These are phyloP conservation scores for Clonostachys solani DNA, from an alignment of 2,329 filamentous ascomycete species.

Conservation along the genomic window DNA sequence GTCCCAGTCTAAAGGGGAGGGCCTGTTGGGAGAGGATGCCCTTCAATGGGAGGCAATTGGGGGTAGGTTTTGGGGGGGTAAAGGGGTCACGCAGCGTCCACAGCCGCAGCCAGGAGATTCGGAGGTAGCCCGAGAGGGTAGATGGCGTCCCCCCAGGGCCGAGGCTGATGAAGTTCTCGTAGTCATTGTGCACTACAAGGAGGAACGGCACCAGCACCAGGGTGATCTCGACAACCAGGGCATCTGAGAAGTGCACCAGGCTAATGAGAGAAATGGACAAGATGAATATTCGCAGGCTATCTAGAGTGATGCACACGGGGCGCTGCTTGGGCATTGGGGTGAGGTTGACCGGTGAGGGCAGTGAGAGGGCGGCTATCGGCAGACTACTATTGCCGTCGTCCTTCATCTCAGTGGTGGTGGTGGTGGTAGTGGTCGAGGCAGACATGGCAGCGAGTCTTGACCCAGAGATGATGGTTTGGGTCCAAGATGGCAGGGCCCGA, in stretches of 20 bases:
- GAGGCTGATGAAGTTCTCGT: slow-evolving; percentile 69
- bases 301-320: slow-evolving; percentile 48
- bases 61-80: slow-evolving; percentile 46
- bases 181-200: slow-evolving; percentile 63
- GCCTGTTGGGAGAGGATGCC: slow-evolving; percentile 52
- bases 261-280: slow-evolving; percentile 40
- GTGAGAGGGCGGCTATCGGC: no score
- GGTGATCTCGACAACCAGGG: slow-evolving; percentile 41
- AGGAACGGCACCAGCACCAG: slow-evolving; percentile 43
- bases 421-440: background rate
- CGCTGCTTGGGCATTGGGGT: slow-evolving; percentile 35
- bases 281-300: slow-evolving; percentile 41
- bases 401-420: background rate
- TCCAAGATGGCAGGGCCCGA: no score
- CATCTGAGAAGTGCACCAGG: slow-evolving; percentile 46
- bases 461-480: no score
- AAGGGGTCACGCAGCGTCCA: slow-evolving; percentile 71
- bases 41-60: slow-evolving; percentile 41
- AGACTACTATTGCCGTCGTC: no score
- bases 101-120: slow-evolving; percentile 67
- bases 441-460: background rate
- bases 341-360: background rate
- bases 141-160: slow-evolving; percentile 78
- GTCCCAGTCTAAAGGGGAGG: slow-evolving; percentile 58
- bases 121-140: slow-evolving; percentile 68